phyloP scores from a whole-genome alignment of 2,329 filamentous ascomycete genomes.

The Sordariomycetes sp. region DNA sequence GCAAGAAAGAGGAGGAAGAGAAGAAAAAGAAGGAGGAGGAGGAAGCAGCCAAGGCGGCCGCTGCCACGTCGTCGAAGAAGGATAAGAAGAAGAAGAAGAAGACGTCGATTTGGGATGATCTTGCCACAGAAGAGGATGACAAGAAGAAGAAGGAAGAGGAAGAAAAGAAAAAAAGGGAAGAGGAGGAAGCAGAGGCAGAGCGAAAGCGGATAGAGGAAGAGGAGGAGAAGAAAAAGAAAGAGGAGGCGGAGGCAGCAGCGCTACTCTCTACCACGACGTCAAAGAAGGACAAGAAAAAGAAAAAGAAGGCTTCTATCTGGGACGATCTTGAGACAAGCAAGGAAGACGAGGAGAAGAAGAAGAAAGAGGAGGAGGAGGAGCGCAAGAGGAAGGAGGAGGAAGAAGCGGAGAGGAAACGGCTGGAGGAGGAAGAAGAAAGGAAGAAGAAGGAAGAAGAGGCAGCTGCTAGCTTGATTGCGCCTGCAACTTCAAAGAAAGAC shows the following conservation, averaged over 20 bases:
- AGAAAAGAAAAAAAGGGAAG: background rate
- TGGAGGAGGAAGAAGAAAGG: constrained; percentile 6
- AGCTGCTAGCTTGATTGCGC: constrained; percentile 5
- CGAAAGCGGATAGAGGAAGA: constrained; percentile 8
- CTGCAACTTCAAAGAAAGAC: constrained; percentile 13
- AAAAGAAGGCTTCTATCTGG: constrained; percentile 18
- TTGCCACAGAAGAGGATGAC: constrained; percentile 10
- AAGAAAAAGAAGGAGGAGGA: constrained; percentile 15
- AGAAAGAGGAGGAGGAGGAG: background rate
- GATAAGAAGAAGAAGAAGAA: constrained; percentile 27
- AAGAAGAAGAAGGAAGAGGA: constrained; percentile 1
- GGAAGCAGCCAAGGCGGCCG: constrained; percentile 16
- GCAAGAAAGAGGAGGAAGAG: constrained; percentile 8
- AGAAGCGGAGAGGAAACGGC: constrained; percentile 5
- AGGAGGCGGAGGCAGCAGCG: constrained; percentile 15
- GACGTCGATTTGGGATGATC: constrained; percentile 13
- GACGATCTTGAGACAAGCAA: constrained; percentile 13
- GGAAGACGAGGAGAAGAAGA: constrained; percentile 2
- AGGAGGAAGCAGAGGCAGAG: background rate
- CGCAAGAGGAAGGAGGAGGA: background rate
- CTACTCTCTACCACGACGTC: constrained; percentile 4
- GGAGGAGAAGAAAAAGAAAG: constrained; percentile 12
- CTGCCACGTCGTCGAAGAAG: constrained; percentile 12
- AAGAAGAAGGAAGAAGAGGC: constrained; percentile 20
- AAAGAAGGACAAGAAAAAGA: constrained; percentile 24